Evolutionary conservation across 1,284 basidiomycete genomes (phyloP).

Genomic region (Moesziomyces sp.): DNA sequence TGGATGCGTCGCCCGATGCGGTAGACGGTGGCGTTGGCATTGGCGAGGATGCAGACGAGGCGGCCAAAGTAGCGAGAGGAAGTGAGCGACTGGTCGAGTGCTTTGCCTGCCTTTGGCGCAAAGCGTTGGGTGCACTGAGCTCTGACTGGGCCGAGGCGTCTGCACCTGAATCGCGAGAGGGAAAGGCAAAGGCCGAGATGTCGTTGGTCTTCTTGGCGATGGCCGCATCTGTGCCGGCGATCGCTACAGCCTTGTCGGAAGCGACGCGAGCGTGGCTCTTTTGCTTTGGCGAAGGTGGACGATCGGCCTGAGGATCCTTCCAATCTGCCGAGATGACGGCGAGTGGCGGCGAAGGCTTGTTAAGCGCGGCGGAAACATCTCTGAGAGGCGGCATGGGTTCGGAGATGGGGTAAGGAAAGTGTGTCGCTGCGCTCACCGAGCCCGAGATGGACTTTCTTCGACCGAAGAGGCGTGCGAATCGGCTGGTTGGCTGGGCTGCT

Average conservation of each 20-base stretch:
- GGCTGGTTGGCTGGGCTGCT: slow-evolving; percentile 4
- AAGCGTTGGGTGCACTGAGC: not conserved
- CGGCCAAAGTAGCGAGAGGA: slow-evolving; percentile 16
- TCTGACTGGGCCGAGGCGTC: slow-evolving; percentile 9
- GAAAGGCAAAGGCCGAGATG: slow-evolving; percentile 25
- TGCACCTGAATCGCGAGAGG: slow-evolving; percentile 13
- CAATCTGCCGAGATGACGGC: slow-evolving; percentile 29
- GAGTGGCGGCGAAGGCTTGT: slow-evolving; percentile 22
- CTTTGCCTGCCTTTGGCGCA: slow-evolving; percentile 10
- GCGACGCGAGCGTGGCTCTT: not conserved
- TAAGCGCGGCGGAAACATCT: slow-evolving; percentile 4
- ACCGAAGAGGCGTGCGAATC: slow-evolving; percentile 28
- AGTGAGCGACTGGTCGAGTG: slow-evolving; percentile 29
- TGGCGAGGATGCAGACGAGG: slow-evolving; percentile 12
- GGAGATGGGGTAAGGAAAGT: slow-evolving; percentile 2
- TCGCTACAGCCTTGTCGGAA: too few relatives aligned
- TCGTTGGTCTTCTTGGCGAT: slow-evolving; percentile 4
- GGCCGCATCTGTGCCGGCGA: too few relatives aligned
- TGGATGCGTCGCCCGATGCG: not conserved
- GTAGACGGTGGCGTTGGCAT: slow-evolving; percentile 5
- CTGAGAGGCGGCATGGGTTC: slow-evolving; percentile 18
- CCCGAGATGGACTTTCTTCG: slow-evolving; percentile 36
- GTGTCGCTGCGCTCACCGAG: not conserved
- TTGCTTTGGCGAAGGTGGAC: not conserved
- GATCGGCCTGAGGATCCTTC: not conserved